Percentiles rank a stretch among this genome's conserved stretches.
Evolutionary conservation across 768 basidiomycete species (phyloP).

Genomic region (Mycena alexandri): DNA sequence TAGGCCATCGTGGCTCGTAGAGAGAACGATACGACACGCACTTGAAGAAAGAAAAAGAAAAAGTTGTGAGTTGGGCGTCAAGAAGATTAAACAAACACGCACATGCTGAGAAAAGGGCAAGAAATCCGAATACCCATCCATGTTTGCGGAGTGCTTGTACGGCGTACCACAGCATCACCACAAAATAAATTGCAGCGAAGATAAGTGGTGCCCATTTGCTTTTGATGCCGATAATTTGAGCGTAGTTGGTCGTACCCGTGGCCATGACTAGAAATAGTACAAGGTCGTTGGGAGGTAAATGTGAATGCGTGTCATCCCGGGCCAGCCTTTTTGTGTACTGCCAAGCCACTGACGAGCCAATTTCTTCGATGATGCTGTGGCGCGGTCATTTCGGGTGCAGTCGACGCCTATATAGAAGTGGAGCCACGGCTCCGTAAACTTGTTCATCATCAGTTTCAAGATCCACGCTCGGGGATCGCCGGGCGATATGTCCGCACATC

Average conservation of each 20-base stretch:
- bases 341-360: no score
- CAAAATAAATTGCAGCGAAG: conserved; percentile 30
- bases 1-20: conserved; percentile 30
- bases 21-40: conserved; percentile 35
- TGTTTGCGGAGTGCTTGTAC: conserved; percentile 24
- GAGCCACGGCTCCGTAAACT: no score
- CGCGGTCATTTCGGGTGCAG: no score
- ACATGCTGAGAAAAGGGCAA: conserved; percentile 31
- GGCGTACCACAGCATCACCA: conserved; percentile 29
- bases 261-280: conserved; percentile 1
- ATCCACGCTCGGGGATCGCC: no score
- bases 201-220: conserved; percentile 36
- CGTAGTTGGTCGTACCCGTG: conserved; percentile 30
- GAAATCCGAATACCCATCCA: conserved; percentile 5
- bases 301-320: no score
- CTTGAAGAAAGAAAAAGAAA: conserved; percentile 8
- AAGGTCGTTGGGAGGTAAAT: no score
- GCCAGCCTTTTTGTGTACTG: no score
- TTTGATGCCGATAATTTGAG: conserved; percentile 30
- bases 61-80: no score
- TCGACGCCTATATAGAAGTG: no score
- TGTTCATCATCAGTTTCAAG: no score
- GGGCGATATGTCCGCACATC: no score
- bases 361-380: no score
- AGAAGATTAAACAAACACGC: neutral